Conservation (phyloP, 192 early-diverging fungal species). For the Cetraspora pellucida region DNA sequence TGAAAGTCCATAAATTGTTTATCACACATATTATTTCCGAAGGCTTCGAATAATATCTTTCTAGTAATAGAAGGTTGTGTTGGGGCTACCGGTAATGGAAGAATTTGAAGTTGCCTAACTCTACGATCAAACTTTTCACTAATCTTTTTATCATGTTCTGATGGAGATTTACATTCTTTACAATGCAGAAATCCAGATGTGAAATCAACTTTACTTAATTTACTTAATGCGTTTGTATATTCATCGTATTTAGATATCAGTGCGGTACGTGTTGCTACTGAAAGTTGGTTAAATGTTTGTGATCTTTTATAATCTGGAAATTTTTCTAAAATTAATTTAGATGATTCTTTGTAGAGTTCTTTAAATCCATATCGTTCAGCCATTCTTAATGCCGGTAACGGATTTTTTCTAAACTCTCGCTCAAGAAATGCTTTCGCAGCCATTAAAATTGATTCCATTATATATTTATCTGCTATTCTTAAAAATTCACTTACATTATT, state of each 20-base stretch:
- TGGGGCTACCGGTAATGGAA: background rate
- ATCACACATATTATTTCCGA: conserved; percentile 9
- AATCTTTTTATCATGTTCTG: conserved; percentile 5
- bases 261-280: background rate
- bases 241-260: background rate
- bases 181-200: conserved; percentile 16
- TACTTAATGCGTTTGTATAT: background rate
- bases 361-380: conserved; percentile 14
- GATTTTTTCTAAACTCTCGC: conserved; percentile 11
- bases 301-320: conserved; percentile 15
- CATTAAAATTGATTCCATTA: background rate
- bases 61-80: background rate
- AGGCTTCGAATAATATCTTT: background rate
- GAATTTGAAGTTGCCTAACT: conserved; percentile 6
- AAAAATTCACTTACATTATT: conserved; percentile 16
- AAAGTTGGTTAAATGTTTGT: background rate
- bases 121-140: conserved; percentile 8
- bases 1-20: conserved; percentile 17
- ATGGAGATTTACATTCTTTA: background rate
- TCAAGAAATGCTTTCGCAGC: background rate
- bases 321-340: conserved; percentile 17
- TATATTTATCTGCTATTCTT: conserved; percentile 21
- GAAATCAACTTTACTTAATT: conserved; percentile 14
- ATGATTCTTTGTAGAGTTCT: conserved; percentile 18
- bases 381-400: conserved; percentile 11